Base-by-base conservation (phyloP, 163 green algal species). In the Volvox carteri region DNA sequence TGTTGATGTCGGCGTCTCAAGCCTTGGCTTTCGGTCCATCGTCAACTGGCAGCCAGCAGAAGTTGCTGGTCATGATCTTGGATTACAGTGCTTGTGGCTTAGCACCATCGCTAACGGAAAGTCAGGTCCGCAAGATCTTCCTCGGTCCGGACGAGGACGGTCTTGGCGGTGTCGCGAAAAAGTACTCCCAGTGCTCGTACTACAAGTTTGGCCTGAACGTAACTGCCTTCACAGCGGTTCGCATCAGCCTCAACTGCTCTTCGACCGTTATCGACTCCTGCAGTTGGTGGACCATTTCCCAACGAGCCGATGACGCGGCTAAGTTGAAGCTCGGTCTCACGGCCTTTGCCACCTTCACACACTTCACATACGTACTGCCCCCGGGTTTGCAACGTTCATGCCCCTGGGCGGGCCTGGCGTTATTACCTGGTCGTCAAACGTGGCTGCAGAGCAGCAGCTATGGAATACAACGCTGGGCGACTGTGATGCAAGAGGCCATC, bases 401-500 rank as follows among this genome's bases (percentile, higher is more conserved):
- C 37, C 62, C 28, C 62, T 73, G 62, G 62, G 62, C 62, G 62
- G 62, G 62, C 3, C n/a, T 73, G 62, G 62, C 62, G 3, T 2
- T 39, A 33, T 11, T 73, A 14, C 28, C 28, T 2, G 62, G 62
- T 4, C 25, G n/a, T 11, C 62, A 42, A 28, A 28, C 37, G 3
- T 73, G 62, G 62, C n/a, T 73, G 28, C 28, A 41, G 62, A 11
- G 23, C 1, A 41, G 23, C 4, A 73, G 23, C n/a, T 73, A 42
- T 28, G 62, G 62, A 41, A 33, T 73, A 16, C 28, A 28, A 33
- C 62, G 62, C 28, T 37, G 28, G 62, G 62, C 9, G n/a, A 73
- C 62, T 8, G 62, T 84, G 60, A 42, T 73, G n/a, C 62, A 73
- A 33, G 62, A 73, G n/a, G n/a, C n/a, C 14, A 39, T 73, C 14